These are phyloP conservation scores for Filobasidium uniguttulatum DNA, from an alignment of 1,284 basidiomycete genomes.

Conservation along the genomic window DNA sequence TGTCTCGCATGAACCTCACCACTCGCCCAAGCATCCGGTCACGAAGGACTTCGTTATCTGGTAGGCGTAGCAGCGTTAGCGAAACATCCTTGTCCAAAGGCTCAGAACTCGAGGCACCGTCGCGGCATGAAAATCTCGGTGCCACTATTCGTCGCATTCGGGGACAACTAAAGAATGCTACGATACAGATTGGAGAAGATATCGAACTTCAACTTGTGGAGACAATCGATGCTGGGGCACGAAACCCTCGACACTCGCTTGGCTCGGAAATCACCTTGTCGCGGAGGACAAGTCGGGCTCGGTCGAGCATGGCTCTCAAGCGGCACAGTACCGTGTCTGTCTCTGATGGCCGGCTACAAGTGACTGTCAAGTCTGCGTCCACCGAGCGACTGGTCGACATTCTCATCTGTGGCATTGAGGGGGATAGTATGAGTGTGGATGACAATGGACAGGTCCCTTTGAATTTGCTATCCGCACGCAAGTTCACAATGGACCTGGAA, in stretches of 20 bases:
- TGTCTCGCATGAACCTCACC: too few relatives aligned
- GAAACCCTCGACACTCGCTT: not conserved
- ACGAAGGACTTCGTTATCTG: not conserved
- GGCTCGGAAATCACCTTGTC: not conserved
- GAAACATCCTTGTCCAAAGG: not conserved
- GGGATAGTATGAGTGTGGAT: slow-evolving; percentile 60
- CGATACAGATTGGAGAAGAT: not conserved
- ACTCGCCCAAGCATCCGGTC: not conserved
- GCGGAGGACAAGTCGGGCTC: not conserved
- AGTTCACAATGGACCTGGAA: slow-evolving; percentile 51
- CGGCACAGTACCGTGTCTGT: not conserved
- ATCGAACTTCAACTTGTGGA: not conserved
- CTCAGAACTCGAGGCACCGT: not conserved
- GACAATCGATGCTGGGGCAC: not conserved
- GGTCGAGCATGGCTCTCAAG: not conserved
- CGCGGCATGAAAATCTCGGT: not conserved
- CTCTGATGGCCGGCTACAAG: not conserved
- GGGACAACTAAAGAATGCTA: not conserved
- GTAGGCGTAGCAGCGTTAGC: not conserved
- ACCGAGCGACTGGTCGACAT: slow-evolving; percentile 57
- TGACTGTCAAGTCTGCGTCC: slow-evolving; percentile 53
- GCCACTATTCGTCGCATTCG: not conserved
- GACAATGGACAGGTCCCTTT: slow-evolving; percentile 68
- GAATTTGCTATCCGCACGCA: slow-evolving; percentile 52
- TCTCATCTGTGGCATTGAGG: slow-evolving; percentile 59